A percentile compares a stretch with the other conserved stretches of the same genome.
phyloP scores from a whole-genome alignment of 495 filamentous ascomycete species.

The Aeminium ludgeri region DNA sequence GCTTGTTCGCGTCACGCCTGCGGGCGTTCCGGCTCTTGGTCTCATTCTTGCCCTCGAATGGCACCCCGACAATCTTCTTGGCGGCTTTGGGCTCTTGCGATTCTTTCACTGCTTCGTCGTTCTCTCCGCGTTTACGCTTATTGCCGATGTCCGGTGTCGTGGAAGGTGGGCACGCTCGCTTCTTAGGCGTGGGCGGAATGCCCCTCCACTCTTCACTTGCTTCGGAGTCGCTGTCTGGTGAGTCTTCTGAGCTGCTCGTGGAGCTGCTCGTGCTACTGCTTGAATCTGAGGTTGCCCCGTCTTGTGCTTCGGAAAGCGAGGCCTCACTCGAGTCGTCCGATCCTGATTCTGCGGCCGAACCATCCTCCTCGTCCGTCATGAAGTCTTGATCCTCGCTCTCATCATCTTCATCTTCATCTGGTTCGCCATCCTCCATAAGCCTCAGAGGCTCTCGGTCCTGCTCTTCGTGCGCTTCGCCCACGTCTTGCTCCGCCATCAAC shows the following conservation, averaged over 20 bases:
- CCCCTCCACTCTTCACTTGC: neutral
- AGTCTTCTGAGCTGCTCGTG: constrained; percentile 1
- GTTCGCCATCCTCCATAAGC: constrained; percentile 8
- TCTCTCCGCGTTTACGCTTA: neutral
- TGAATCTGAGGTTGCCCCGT: neutral
- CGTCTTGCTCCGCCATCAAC: constrained; percentile 6
- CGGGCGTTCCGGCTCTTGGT: constrained; percentile 42
- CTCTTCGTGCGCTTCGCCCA: neutral
- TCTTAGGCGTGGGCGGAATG: no score
- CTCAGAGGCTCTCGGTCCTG: constrained; percentile 1
- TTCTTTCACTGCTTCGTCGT: no score
- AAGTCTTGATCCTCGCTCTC: constrained; percentile 15
- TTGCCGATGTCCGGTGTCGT: no score
- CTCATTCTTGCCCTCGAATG: constrained; percentile 26
- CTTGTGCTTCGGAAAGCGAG: constrained; percentile 3
- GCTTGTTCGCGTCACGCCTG: constrained; percentile 30
- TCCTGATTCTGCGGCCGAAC: constrained; percentile 7
- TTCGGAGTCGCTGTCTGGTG: constrained; percentile 1
- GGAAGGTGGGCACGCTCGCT: no score
- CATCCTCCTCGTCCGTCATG: neutral
- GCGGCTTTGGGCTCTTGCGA: no score
- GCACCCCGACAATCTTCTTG: neutral
- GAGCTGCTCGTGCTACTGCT: constrained; percentile 5
- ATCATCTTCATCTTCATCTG: constrained; percentile 23
- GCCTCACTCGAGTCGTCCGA: constrained; percentile 8